These are phyloP conservation scores for Flaveria linearis DNA, from an alignment of 129 eudicot genomes.

Conservation along the genomic window DNA sequence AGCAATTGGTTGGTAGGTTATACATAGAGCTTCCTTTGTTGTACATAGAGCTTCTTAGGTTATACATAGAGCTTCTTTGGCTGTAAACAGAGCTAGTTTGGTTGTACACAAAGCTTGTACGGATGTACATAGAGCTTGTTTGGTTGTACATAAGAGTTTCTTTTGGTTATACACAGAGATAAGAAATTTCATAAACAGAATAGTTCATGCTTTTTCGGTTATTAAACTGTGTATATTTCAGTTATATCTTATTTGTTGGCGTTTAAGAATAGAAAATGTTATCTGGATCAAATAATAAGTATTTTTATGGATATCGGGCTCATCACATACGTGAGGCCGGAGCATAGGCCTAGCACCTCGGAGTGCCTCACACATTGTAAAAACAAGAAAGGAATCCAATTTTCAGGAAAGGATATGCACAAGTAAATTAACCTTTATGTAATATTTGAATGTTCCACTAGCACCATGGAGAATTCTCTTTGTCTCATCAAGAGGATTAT, in stretches of 20 bases:
- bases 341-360: neutral
- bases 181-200: neutral
- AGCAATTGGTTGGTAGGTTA: too few species aligned
- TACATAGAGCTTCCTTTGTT: too few species aligned
- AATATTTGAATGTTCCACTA: slow-evolving; percentile 94
- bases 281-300: neutral
- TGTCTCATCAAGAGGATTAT: slow-evolving; percentile 92
- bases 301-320: neutral
- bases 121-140: too few species aligned
- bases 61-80: too few species aligned
- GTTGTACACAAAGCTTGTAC: too few species aligned
- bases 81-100: too few species aligned
- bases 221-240: neutral
- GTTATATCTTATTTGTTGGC: neutral
- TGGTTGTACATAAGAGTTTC: too few species aligned
- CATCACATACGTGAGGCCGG: neutral
- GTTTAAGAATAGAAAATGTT: neutral
- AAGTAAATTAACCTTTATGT: slow-evolving; percentile 77
- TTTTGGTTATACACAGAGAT: too few species aligned
- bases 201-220: neutral
- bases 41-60: too few species aligned
- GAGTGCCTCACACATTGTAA: neutral
- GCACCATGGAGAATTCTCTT: slow-evolving; percentile 61
- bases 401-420: neutral
- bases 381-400: neutral